Conservation (phyloP, 2,329 filamentous ascomycete species). For the Cladorrhinum sp. region DNA sequence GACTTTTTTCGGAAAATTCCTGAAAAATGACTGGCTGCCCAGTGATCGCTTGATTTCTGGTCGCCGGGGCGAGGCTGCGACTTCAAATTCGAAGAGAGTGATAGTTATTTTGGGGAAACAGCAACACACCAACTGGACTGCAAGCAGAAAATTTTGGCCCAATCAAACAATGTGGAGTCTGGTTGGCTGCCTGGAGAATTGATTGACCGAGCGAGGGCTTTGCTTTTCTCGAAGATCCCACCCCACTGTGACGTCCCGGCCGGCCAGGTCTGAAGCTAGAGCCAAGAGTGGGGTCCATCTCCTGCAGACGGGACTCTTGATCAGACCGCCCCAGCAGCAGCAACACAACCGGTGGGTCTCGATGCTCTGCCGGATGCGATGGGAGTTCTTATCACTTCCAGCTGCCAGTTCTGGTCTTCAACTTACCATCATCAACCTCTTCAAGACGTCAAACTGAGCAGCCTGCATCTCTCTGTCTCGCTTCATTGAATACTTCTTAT, state of each 20-base stretch:
- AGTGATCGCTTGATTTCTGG: constrained; percentile 23
- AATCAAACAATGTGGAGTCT: constrained; percentile 8
- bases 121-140: constrained; percentile 6
- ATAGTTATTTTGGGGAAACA: background rate
- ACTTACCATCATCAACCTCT: background rate
- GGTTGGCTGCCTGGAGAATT: constrained; percentile 17
- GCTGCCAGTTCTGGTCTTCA: background rate
- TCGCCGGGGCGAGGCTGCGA: background rate
- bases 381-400: background rate
- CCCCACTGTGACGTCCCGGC: background rate
- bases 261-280: background rate
- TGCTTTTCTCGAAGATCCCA: background rate
- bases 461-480: background rate
- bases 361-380: background rate
- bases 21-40: constrained; percentile 6
- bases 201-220: constrained; percentile 15
- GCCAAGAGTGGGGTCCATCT: background rate
- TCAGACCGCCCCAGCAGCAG: background rate
- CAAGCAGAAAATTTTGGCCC: constrained; percentile 8
- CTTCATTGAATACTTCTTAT: background rate
- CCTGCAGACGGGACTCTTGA: background rate
- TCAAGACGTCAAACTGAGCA: background rate
- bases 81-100: background rate
- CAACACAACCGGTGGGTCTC: background rate
- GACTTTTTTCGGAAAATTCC: constrained; percentile 1